Percentiles rank a stretch among this genome's conserved stretches.
phyloP scores from a whole-genome alignment of 768 basidiomycete genomes.

The Mycena rosella region DNA sequence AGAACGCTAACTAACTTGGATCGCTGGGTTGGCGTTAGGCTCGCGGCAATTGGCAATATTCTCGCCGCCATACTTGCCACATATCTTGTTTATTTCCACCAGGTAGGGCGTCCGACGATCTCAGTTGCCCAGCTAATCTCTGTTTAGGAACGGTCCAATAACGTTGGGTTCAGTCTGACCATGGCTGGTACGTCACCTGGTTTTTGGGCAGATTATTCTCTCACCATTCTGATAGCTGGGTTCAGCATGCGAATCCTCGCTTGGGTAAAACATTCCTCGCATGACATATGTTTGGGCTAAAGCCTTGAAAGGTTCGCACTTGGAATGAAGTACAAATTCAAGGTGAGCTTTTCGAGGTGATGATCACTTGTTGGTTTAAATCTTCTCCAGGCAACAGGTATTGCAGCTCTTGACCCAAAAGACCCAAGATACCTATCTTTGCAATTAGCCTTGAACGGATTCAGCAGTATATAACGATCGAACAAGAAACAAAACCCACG shows the following conservation, averaged over 20 bases:
- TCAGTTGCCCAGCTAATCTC: not conserved
- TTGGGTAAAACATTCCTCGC: too few relatives aligned
- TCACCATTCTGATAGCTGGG: not conserved
- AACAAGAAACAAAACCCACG: slow-evolving; percentile 55
- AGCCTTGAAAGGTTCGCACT: not conserved
- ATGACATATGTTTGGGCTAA: too few relatives aligned
- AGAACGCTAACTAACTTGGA: slow-evolving; percentile 66
- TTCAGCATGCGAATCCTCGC: not conserved
- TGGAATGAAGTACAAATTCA: not conserved
- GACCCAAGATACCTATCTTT: too few relatives aligned
- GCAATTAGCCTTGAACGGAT: not conserved
- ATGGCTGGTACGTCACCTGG: not conserved
- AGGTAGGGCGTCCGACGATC: too few relatives aligned
- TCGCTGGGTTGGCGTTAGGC: slow-evolving; percentile 16
- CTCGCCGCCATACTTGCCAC: slow-evolving; percentile 5
- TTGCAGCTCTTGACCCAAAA: too few relatives aligned
- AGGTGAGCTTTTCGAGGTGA: not conserved
- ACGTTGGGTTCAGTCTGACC: not conserved
- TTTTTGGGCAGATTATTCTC: too few relatives aligned
- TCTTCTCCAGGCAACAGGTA: not conserved
- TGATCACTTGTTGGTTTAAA: too few relatives aligned
- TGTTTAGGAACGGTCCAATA: not conserved
- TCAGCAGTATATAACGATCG: slow-evolving; percentile 31
- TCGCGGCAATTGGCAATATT: slow-evolving; percentile 27
- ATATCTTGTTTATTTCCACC: slow-evolving; percentile 23